Evolutionary conservation across 2,329 filamentous ascomycete species (phyloP), one percentile per base, ranked within the genome.

Genomic region (Penicillium sp.): DNA sequence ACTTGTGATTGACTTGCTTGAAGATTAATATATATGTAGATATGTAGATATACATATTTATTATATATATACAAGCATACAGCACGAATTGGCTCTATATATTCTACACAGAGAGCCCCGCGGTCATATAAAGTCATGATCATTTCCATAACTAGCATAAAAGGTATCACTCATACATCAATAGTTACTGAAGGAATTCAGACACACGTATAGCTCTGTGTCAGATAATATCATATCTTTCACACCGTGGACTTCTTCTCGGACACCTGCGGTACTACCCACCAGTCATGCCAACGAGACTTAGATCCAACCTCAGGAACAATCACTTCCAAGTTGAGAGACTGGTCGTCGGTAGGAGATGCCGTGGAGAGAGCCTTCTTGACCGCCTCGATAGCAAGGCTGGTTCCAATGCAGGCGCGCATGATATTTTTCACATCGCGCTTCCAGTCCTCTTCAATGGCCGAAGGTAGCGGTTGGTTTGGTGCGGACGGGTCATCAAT

Each of bases 381-480:
- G 48, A 89, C 72, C 1, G 79, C 80, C 25, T 81, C 81, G 43
- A 90, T 81, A 0, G 86, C 84, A 61, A 92, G 82, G 6, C 85
- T 85, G 0, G 87, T 81, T 9, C 85, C 86, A 60, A 93, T 91
- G 63, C 86, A 88, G n/a, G 88, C 85, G 67, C 86, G 86, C 66
- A 89, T 79, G 10, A 82, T 82, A 59, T 84, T 81, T 71, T 85
- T 88, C 12, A 83, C 78, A 23, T 84, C 80, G 23, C 76, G 77
- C 19, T 82, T 70, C 88, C 89, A 92, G 55, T 84, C 81, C 12
- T 82, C 83, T 64, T 89, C 82, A 45, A 71, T 82, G 74, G 59
- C 84, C 78, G 29, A 19, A 83, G 74, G 41, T 33, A 37, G 27
- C 33, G 42, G 51, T 50, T 41, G 54, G 29, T 19, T 59, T 29